These are phyloP conservation scores for Tuber borchii DNA, from an alignment of 495 filamentous ascomycete species.

Conservation along the genomic window DNA sequence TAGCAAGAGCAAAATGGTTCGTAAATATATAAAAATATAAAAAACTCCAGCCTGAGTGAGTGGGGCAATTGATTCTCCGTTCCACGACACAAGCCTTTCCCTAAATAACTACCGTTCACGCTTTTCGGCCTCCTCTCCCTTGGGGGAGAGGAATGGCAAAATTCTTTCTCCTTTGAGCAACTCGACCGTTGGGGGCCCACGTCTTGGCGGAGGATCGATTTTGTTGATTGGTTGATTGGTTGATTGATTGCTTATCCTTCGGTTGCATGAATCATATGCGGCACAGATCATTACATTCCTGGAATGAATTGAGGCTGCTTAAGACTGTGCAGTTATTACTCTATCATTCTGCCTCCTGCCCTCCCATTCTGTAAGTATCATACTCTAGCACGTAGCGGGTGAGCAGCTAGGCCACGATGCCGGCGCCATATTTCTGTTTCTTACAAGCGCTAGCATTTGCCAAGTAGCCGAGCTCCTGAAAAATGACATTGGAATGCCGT, in stretches of 20 bases:
- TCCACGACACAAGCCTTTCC: background rate
- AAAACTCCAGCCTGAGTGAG: background rate
- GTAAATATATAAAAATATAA: background rate
- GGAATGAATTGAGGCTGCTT: background rate
- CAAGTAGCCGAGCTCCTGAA: background rate
- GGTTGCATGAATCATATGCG: background rate
- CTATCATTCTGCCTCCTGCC: background rate
- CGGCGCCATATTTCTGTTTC: background rate
- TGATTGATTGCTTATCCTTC: background rate
- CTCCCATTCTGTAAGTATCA: background rate
- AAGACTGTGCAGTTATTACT: background rate
- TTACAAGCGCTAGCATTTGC: background rate
- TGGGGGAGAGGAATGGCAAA: background rate
- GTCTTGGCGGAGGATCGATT: background rate
- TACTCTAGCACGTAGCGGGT: background rate
- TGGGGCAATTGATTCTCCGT: background rate
- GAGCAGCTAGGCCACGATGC: background rate
- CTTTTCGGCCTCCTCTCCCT: background rate
- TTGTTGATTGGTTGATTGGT: background rate
- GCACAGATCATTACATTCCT: conserved; percentile 1
- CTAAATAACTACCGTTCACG: background rate
- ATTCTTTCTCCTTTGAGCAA: background rate
- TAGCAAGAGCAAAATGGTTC: background rate
- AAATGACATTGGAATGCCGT: background rate
- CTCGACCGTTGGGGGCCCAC: background rate